phyloP scores from a whole-genome alignment of 352 stramenopile species.

The Thalassiosira allenii region DNA sequence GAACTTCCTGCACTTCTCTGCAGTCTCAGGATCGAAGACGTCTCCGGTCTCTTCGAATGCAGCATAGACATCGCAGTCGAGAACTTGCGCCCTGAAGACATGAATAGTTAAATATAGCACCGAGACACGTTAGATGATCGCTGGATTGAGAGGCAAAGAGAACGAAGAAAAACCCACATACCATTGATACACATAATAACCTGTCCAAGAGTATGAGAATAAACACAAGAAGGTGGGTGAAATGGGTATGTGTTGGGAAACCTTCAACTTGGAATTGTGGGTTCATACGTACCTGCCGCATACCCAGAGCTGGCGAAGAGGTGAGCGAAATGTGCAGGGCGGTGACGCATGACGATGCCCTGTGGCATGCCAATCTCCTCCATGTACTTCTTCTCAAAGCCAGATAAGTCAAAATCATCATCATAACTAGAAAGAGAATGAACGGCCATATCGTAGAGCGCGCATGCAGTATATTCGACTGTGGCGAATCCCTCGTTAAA shows the following conservation, averaged over 20 bases:
- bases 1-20: conserved; percentile 67
- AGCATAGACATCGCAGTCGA: conserved; percentile 84
- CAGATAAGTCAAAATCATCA: conserved; percentile 77
- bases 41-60: conserved; percentile 83
- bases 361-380: conserved; percentile 79
- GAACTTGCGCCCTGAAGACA: conserved; percentile 84
- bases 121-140: too few species aligned
- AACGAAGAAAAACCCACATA: not conserved
- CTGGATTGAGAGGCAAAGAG: too few species aligned
- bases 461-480: conserved; percentile 84
- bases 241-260: too few species aligned
- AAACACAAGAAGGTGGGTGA: too few species aligned
- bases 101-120: too few species aligned
- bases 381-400: conserved; percentile 82
- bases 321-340: conserved; percentile 83
- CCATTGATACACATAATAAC: conserved; percentile 46
- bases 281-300: conserved; percentile 80
- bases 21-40: conserved; percentile 73
- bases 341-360: conserved; percentile 85
- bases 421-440: conserved; percentile 77
- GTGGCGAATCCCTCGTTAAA: conserved; percentile 86
- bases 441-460: conserved; percentile 83
- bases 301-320: conserved; percentile 76
- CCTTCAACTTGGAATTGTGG: too few species aligned
- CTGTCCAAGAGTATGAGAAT: too few species aligned